Percentiles rank a stretch among this genome's conserved stretches.
Conservation (phyloP, 2,329 filamentous ascomycete genomes). For the Blumeriella jaapii region DNA sequence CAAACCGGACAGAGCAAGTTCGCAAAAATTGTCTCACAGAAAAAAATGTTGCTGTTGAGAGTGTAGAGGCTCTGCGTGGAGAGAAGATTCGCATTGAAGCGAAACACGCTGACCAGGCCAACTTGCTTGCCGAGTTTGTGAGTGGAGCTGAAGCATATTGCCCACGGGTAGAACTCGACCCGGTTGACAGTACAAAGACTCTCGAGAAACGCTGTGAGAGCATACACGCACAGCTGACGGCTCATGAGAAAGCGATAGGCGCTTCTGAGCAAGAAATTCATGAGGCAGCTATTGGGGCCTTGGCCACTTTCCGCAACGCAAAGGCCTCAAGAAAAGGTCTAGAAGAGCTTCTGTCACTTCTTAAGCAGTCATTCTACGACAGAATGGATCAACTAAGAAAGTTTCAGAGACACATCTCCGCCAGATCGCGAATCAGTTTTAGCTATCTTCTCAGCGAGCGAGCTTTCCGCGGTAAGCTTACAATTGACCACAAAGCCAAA, state of each 20-base stretch:
- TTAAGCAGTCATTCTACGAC: slow-evolving; percentile 51
- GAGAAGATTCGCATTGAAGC: slow-evolving; percentile 35
- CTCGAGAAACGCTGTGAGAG: slow-evolving; percentile 43
- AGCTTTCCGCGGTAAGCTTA: slow-evolving; percentile 72
- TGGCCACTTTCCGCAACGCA: slow-evolving; percentile 32
- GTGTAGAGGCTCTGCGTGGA: slow-evolving; percentile 36
- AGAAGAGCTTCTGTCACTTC: slow-evolving; percentile 29
- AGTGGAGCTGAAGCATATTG: slow-evolving; percentile 42
- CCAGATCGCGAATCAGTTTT: slow-evolving; percentile 77
- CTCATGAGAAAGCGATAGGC: slow-evolving; percentile 45
- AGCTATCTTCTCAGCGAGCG: slow-evolving; percentile 81
- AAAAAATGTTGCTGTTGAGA: slow-evolving; percentile 49
- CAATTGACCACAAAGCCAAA: slow-evolving; percentile 65
- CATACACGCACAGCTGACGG: slow-evolving; percentile 46
- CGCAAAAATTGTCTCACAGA: slow-evolving; percentile 43
- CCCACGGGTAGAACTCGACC: slow-evolving; percentile 48
- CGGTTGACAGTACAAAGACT: slow-evolving; percentile 49
- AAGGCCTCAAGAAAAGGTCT: slow-evolving; percentile 35
- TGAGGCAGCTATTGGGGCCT: slow-evolving; percentile 31
- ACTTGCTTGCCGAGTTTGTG: slow-evolving; percentile 41
- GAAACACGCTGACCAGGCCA: slow-evolving; percentile 36
- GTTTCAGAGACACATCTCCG: slow-evolving; percentile 77
- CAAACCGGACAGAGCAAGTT: slow-evolving; percentile 36
- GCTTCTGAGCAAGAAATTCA: slow-evolving; percentile 55
- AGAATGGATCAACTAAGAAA: slow-evolving; percentile 66